Evolutionary conservation across 2,329 filamentous ascomycete species (phyloP).

Genomic region (Chaetothyriales sp.): DNA sequence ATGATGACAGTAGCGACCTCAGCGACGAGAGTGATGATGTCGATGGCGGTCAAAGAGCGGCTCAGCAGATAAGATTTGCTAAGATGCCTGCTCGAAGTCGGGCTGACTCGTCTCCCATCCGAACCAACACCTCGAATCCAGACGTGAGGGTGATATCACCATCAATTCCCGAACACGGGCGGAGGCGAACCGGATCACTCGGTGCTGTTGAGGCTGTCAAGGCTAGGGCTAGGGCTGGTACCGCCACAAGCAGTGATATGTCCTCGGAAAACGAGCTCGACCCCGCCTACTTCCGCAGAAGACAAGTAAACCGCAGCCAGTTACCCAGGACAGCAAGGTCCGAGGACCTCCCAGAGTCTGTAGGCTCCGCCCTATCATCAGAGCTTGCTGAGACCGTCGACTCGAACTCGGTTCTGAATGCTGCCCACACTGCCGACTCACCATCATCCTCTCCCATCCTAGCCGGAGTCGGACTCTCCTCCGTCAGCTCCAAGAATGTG

Average conservation of each 20-base stretch:
- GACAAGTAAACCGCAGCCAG: slow-evolving; percentile 33
- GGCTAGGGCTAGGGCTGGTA: slow-evolving; percentile 43
- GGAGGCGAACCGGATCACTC: slow-evolving; percentile 40
- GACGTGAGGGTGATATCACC: slow-evolving; percentile 43
- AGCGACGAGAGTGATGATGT: slow-evolving; percentile 51
- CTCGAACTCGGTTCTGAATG: slow-evolving; percentile 42
- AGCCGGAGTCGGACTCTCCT: slow-evolving; percentile 24
- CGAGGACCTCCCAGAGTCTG: slow-evolving; percentile 25
- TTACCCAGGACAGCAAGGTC: slow-evolving; percentile 23
- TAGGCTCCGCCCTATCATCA: slow-evolving; percentile 35
- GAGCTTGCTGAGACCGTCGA: slow-evolving; percentile 41
- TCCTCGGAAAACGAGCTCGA: slow-evolving; percentile 49
- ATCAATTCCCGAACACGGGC: slow-evolving; percentile 32
- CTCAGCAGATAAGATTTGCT: slow-evolving; percentile 84
- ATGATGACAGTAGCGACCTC: slow-evolving; percentile 51
- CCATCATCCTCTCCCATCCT: slow-evolving; percentile 33
- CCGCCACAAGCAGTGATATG: slow-evolving; percentile 50
- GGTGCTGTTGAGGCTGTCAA: slow-evolving; percentile 40
- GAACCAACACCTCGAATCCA: slow-evolving; percentile 34
- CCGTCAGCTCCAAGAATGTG: slow-evolving; percentile 20
- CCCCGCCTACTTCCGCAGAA: slow-evolving; percentile 36
- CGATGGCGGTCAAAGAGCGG: slow-evolving; percentile 40
- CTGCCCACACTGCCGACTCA: slow-evolving; percentile 31
- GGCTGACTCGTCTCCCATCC: slow-evolving; percentile 75
- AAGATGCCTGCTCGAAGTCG: slow-evolving; percentile 84